A percentile compares a stretch with the other conserved stretches of the same genome.
Evolutionary conservation across 2,329 filamentous ascomycete species (phyloP).

Genomic region (Ophiocordyceps camponoti-leonardi): DNA sequence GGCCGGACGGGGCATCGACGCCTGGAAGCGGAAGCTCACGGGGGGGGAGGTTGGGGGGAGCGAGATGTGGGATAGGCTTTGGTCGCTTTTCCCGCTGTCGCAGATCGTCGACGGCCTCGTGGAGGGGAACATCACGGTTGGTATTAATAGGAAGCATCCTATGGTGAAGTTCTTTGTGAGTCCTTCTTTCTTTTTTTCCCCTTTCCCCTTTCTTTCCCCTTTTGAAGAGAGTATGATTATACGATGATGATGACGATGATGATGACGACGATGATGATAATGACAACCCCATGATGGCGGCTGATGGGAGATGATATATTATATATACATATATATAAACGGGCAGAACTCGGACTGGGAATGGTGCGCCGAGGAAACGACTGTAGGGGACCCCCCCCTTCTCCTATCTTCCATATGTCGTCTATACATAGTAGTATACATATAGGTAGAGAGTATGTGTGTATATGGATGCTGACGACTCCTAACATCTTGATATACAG

Average conservation of each 20-base stretch:
- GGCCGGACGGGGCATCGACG: neutral
- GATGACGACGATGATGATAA: too few species aligned
- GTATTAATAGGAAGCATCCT: neutral
- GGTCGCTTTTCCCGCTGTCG: neutral
- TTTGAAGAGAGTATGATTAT: too few species aligned
- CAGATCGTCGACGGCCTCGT: neutral
- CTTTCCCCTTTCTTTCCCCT: too few species aligned
- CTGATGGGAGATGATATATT: neutral
- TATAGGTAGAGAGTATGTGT: too few species aligned
- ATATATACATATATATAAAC: too few species aligned
- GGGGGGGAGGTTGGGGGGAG: neutral
- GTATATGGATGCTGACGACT: neutral
- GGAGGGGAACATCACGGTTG: neutral
- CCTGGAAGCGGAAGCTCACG: neutral
- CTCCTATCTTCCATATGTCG: too few species aligned
- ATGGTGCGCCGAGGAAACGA: neutral
- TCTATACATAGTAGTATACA: too few species aligned
- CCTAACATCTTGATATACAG: neutral
- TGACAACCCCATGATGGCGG: neutral
- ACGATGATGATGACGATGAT: too few species aligned
- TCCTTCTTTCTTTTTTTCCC: too few species aligned
- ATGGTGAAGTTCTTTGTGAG: neutral
- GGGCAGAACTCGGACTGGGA: neutral
- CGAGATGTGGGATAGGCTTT: neutral
- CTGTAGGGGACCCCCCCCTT: neutral